These are phyloP conservation scores for Cenococcum geophilum DNA, from an alignment of 495 filamentous ascomycete species.

Conservation along the genomic window DNA sequence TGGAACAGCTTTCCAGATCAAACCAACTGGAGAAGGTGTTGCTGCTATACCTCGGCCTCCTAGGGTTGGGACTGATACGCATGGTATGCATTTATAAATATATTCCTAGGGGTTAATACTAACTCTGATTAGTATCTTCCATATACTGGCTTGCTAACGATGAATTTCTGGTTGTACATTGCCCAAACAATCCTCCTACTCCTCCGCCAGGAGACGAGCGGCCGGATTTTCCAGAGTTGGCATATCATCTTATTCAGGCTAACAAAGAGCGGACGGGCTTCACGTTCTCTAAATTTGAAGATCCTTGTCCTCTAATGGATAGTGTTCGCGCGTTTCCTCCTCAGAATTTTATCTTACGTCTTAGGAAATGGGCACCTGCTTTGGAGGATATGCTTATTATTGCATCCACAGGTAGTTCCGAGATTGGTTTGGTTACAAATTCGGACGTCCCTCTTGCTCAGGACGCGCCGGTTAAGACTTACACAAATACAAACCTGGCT, in stretches of 20 bases:
- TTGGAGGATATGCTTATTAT: constrained; percentile 75
- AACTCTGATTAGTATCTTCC: constrained; percentile 60
- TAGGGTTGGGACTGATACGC: constrained; percentile 55
- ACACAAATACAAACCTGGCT: constrained; percentile 63
- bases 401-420: constrained; percentile 67
- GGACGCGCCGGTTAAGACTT: constrained; percentile 50
- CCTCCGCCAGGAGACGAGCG: background rate
- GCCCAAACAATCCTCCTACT: constrained; percentile 46
- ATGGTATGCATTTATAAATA: constrained; percentile 50
- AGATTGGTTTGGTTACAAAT: constrained; percentile 71
- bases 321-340: constrained; percentile 48
- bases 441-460: constrained; percentile 59
- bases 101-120: constrained; percentile 12
- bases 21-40: constrained; percentile 66
- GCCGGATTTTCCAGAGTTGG: constrained; percentile 53
- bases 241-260: constrained; percentile 69
- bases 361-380: constrained; percentile 65
- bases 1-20: constrained; percentile 77
- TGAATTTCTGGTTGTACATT: constrained; percentile 74
- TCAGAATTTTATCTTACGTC: constrained; percentile 66
- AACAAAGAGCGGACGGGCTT: constrained; percentile 49
- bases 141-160: constrained; percentile 85
- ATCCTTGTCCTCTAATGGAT: constrained; percentile 60
- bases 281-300: constrained; percentile 65
- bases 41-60: constrained; percentile 73